Evolutionary conservation across 2,329 filamentous ascomycete species (phyloP).

Genomic region (Aureobasidium pullulans): DNA sequence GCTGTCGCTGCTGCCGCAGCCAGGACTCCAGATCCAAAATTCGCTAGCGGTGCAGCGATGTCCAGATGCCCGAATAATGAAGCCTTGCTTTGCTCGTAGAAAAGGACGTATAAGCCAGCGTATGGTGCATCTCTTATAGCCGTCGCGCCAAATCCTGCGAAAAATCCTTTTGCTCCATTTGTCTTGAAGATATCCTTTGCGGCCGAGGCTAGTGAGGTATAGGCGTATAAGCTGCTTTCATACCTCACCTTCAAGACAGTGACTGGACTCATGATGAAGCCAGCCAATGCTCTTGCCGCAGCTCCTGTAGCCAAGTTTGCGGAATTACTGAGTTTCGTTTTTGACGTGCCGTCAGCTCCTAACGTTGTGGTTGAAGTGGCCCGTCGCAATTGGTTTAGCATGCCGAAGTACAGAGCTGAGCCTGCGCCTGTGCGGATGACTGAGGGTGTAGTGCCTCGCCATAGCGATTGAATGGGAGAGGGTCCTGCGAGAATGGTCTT

Average conservation of each 20-base stretch:
- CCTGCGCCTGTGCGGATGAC: conserved; percentile 91
- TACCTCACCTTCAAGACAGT: conserved; percentile 96
- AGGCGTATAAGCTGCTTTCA: conserved; percentile 79
- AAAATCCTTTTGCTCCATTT: conserved; percentile 77
- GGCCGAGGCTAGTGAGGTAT: conserved; percentile 67
- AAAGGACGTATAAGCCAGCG: conserved; percentile 85
- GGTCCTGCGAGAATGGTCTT: conserved; percentile 60
- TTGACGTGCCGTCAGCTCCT: background rate
- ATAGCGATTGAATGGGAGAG: conserved; percentile 65
- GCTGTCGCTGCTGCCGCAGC: conserved; percentile 78
- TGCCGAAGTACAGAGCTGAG: conserved; percentile 88
- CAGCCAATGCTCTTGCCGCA: conserved; percentile 73
- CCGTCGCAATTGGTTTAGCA: conserved; percentile 57
- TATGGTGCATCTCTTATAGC: conserved; percentile 93
- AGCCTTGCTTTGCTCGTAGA: conserved; percentile 79
- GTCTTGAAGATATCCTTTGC: conserved; percentile 63
- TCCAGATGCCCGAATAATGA: conserved; percentile 42
- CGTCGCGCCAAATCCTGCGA: conserved; percentile 88
- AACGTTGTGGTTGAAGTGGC: conserved; percentile 17
- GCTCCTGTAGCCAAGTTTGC: conserved; percentile 83
- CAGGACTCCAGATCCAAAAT: conserved; percentile 74
- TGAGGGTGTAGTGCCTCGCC: conserved; percentile 87
- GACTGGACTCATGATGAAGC: conserved; percentile 88
- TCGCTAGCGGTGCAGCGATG: conserved; percentile 44
- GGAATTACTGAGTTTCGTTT: conserved; percentile 63